Evolutionary conservation across 2,329 filamentous ascomycete species (phyloP).

Genomic region (Phaeosphaeriaceae sp.): DNA sequence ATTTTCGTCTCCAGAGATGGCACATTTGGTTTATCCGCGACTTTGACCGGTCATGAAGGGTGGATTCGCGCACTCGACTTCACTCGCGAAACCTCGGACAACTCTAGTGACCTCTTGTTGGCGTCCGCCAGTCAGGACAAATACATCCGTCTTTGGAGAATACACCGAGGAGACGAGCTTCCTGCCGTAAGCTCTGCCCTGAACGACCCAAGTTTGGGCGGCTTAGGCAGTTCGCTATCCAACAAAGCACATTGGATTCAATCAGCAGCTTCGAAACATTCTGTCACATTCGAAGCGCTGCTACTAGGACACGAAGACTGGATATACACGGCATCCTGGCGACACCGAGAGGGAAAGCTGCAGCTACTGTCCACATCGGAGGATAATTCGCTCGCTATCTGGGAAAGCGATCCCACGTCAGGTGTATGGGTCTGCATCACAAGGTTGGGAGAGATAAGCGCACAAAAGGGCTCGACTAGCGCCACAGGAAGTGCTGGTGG

Average conservation of each 20-base stretch:
- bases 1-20: conserved; percentile 70
- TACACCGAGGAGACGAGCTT: conserved; percentile 74
- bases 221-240: conserved; percentile 76
- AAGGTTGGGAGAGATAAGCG: conserved; percentile 89
- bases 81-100: conserved; percentile 64
- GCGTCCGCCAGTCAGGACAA: conserved; percentile 97
- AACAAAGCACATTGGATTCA: conserved; percentile 88
- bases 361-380: conserved; percentile 90
- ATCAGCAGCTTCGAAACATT: conserved; percentile 68
- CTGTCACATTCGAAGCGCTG: conserved; percentile 90
- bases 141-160: conserved; percentile 91
- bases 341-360: conserved; percentile 61
- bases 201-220: conserved; percentile 64
- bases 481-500: conserved; percentile 95
- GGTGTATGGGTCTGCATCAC: conserved; percentile 91
- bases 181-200: conserved; percentile 64
- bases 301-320: conserved; percentile 96
- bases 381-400: conserved; percentile 92
- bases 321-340: conserved; percentile 91
- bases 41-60: conserved; percentile 87
- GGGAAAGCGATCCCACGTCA: conserved; percentile 83
- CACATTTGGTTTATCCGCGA: conserved; percentile 76
- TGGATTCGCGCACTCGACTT: conserved; percentile 92
- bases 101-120: conserved; percentile 75
- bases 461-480: conserved; percentile 93